Evolutionary conservation across 805 yeast species (phyloP).

Genomic region (Barnettozyma salicaria): DNA sequence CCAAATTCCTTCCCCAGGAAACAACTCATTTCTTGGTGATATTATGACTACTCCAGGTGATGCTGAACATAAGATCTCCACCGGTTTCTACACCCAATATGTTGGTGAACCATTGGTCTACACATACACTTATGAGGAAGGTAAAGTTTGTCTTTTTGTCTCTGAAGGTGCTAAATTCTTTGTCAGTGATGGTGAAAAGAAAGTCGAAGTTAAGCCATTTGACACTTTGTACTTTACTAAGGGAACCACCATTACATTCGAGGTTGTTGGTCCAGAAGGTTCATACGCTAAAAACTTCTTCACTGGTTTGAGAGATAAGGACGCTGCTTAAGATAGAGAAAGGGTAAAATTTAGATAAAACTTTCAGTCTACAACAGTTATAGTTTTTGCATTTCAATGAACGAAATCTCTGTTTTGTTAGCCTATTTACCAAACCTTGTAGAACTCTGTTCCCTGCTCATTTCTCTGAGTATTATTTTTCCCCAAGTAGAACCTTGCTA

Average conservation of each 20-base stretch:
- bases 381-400: conserved; percentile 1
- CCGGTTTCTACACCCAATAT: conserved; percentile 69
- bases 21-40: conserved; percentile 66
- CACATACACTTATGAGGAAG: conserved; percentile 60
- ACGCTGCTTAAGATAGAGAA: conserved; percentile 26
- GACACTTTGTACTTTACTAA: conserved; percentile 63
- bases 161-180: conserved; percentile 52
- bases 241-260: conserved; percentile 63
- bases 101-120: conserved; percentile 65
- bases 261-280: conserved; percentile 41
- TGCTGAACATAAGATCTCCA: conserved; percentile 50
- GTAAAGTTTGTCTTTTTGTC: conserved; percentile 62
- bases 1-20: conserved; percentile 56
- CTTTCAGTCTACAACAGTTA: not conserved
- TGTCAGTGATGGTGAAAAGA: conserved; percentile 57
- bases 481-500: no score
- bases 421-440: no score
- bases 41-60: conserved; percentile 56
- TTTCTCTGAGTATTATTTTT: not conserved
- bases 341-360: no score
- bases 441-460: no score
- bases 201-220: conserved; percentile 53
- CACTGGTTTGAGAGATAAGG: conserved; percentile 52
- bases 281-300: conserved; percentile 57
- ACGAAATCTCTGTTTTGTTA: no score